Conservation (phyloP, 75 land plant species). For the Isoetes taiwanensis region DNA sequence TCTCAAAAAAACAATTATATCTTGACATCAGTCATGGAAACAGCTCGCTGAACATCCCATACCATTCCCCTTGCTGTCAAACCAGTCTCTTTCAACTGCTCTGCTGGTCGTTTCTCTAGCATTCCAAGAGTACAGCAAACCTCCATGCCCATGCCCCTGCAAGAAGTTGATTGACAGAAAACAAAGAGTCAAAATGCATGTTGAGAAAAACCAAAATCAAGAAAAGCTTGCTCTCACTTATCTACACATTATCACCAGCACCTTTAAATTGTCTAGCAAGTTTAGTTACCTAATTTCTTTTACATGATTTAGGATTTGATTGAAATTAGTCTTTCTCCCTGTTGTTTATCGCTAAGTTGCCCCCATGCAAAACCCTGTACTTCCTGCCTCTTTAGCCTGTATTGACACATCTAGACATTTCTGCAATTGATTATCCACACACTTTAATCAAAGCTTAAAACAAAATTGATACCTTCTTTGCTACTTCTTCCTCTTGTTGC, state of each 20-base stretch:
- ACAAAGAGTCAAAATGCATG: background rate
- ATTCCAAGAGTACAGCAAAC: conserved; percentile 2
- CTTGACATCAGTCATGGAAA: too few relatives aligned
- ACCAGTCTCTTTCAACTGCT: background rate
- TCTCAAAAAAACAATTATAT: too few relatives aligned
- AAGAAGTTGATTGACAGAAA: too few relatives aligned
- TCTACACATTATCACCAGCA: too few relatives aligned
- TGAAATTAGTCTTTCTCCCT: conserved; percentile 1
- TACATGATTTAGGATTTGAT: conserved; percentile 1
- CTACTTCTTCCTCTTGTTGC: background rate
- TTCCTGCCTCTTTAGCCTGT: conserved; percentile 5
- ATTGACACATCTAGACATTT: background rate
- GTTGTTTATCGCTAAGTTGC: background rate
- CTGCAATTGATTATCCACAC: background rate
- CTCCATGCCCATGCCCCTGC: conserved; percentile 4
- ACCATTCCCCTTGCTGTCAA: too few relatives aligned
- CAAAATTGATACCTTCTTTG: background rate
- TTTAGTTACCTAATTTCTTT: background rate
- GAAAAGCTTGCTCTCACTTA: background rate
- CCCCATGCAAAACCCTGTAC: conserved; percentile 7
- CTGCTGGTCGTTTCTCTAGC: background rate
- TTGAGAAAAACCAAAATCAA: background rate
- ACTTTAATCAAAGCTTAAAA: background rate
- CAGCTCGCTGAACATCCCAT: too few relatives aligned
- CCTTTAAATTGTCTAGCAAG: too few relatives aligned